Percentiles rank a stretch among this genome's conserved stretches.
phyloP scores from a whole-genome alignment of 768 basidiomycete genomes.

The Sporobolomyces phaffii region DNA sequence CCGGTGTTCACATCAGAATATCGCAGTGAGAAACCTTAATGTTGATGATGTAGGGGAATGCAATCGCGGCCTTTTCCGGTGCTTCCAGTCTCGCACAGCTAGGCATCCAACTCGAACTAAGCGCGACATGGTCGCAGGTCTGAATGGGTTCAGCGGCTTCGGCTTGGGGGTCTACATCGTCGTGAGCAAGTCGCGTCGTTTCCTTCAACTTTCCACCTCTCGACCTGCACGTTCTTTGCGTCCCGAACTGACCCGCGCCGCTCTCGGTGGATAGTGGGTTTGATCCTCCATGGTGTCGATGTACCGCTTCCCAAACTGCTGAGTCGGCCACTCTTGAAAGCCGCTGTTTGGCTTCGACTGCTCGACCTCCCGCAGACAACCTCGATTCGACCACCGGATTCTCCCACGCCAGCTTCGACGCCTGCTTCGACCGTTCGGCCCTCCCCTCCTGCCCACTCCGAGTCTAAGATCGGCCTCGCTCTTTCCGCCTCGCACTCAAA shows the following conservation, averaged over 20 bases:
- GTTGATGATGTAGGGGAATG: no score
- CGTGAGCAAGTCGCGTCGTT: conserved; percentile 25
- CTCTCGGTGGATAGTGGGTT: conserved; percentile 28
- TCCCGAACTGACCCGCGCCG: background rate
- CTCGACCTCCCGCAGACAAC: conserved; percentile 19
- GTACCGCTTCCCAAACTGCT: conserved; percentile 16
- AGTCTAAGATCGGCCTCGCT: conserved; percentile 3
- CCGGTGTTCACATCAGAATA: no score
- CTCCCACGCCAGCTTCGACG: background rate
- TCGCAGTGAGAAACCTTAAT: no score
- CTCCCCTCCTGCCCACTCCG: background rate
- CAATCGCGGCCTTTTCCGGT: no score
- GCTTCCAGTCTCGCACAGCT: no score
- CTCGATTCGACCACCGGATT: background rate
- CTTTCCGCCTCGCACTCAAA: background rate
- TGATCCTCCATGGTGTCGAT: conserved; percentile 32
- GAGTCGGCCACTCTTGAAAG: conserved; percentile 1
- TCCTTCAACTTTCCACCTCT: background rate
- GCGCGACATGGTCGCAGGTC: conserved; percentile 1
- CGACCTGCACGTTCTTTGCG: background rate
- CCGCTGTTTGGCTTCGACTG: conserved; percentile 9
- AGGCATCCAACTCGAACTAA: no score
- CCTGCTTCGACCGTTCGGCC: background rate
- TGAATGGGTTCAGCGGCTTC: conserved; percentile 32
- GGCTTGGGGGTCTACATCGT: conserved; percentile 34